Evolutionary conservation across 345 rosid genomes (phyloP).

Genomic region (Streptanthus diversifolius): DNA sequence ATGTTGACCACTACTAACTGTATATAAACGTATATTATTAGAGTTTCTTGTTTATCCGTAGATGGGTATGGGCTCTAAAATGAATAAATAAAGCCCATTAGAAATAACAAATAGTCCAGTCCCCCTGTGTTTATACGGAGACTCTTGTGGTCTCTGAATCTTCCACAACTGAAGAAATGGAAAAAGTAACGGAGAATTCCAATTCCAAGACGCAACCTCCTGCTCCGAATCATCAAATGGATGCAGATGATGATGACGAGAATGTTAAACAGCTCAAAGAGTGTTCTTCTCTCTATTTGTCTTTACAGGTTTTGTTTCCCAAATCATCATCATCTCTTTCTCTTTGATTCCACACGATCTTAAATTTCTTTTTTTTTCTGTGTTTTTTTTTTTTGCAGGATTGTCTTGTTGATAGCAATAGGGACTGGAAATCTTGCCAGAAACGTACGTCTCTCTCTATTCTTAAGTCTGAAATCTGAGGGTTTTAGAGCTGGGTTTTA

Average conservation of each 20-base stretch:
- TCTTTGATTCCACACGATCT: not conserved
- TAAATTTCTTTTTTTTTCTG: no score
- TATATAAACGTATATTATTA: not conserved
- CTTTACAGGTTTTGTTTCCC: constrained; percentile 53
- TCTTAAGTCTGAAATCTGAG: not conserved
- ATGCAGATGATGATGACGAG: constrained; percentile 80
- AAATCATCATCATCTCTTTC: not conserved
- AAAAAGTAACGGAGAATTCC: constrained; percentile 18
- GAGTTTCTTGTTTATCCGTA: not conserved
- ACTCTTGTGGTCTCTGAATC: not conserved
- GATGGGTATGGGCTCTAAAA: constrained; percentile 18
- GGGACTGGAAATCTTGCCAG: constrained; percentile 89
- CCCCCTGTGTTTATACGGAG: not conserved
- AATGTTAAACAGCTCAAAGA: constrained; percentile 83
- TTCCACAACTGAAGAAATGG: constrained; percentile 6
- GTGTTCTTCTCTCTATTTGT: constrained; percentile 69
- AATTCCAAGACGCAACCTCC: not conserved
- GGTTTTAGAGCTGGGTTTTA: constrained; percentile 20
- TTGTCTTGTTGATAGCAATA: constrained; percentile 63
- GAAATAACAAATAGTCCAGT: no score
- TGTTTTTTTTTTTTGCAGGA: constrained; percentile 40
- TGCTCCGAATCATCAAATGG: constrained; percentile 46
- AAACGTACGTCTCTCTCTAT: constrained; percentile 42
- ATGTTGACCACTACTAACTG: constrained; percentile 13
- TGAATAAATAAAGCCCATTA: constrained; percentile 1